These are phyloP conservation scores for Phytophthora fragariae DNA, from an alignment of 352 stramenopile genomes.

Conservation along the genomic window DNA sequence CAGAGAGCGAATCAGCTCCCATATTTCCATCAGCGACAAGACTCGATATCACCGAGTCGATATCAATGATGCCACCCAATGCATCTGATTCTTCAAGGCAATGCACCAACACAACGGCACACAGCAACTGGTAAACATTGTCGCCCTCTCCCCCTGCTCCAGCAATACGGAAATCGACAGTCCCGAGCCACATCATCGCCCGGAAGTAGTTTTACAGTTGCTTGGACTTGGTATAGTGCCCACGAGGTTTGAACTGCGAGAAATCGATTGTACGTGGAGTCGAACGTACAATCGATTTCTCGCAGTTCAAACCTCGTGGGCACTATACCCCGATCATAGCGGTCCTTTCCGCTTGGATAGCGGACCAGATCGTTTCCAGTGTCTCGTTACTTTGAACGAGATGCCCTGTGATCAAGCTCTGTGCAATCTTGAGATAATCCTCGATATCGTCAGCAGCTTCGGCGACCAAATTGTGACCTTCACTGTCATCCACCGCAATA, in stretches of 20 bases:
- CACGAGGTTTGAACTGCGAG: conserved; percentile 29
- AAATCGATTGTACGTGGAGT: conserved; percentile 24
- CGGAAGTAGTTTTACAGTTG: conserved; percentile 32
- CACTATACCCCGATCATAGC: not conserved
- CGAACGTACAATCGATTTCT: too few relatives aligned
- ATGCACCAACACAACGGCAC: conserved; percentile 26
- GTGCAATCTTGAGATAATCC: conserved; percentile 19
- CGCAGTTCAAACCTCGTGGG: too few relatives aligned
- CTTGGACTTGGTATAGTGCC: conserved; percentile 37
- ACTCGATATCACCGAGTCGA: conserved; percentile 27
- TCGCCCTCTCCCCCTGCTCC: conserved; percentile 8
- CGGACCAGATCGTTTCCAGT: not conserved
- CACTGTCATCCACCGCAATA: not conserved
- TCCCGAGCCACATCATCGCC: conserved; percentile 35
- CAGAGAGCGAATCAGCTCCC: conserved; percentile 29
- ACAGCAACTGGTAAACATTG: conserved; percentile 34
- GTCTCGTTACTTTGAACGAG: not conserved
- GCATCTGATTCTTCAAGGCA: conserved; percentile 11
- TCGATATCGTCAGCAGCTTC: conserved; percentile 16
- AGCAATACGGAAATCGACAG: conserved; percentile 37
- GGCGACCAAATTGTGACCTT: not conserved
- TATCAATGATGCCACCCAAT: conserved; percentile 7
- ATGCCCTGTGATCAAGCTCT: not conserved
- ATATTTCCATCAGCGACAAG: conserved; percentile 29
- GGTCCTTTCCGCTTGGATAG: conserved; percentile 18